Evolutionary conservation across 2,329 filamentous ascomycete genomes (phyloP), one percentile per base, ranked within the genome.

Genomic region (Trichoderma semiorbis): DNA sequence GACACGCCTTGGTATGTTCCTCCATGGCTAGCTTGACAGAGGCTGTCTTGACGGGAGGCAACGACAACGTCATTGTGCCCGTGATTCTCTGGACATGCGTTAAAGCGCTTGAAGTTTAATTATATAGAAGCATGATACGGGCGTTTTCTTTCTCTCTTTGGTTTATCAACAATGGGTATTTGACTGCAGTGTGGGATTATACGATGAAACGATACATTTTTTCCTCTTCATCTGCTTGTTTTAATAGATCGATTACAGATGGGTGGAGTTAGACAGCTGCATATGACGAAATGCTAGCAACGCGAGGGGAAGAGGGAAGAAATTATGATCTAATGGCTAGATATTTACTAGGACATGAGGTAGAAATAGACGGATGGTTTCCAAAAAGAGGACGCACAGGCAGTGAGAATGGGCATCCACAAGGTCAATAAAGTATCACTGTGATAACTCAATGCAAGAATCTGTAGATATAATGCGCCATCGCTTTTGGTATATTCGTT

Each of bases 61-160:
- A 99, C 81, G 96, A 99, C 85, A 99, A 99, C 85, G 96, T 99
- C 21, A 91, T 98, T 74, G 95, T 98, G 74, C 96, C 96, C 5
- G 90, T 99, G 71, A 90, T 97, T 65, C 83, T 99, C 73, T 99
- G 96, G 96, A 88, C 95, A 72, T 90, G 97, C 77, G 94, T 97
- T 50, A 92, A 95, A 81, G 93, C 93, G 24, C 81, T 95, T 73
- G 87, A 87, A 70, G 78, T 91, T 74, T 91, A 82, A 75, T 70
- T 26, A 24, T 14, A 64, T 61, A 70, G 55, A 70, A 70, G 74
- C 70, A 71, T 72, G 66, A n/a, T 18, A 18, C n/a, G 24, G 74
- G 74, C 73, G 72, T 75, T 74, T 58, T 28, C 21, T 55, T 61
- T 60, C 64, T 53, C 60, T 21, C 10, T 72, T 55, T 28, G 21